Evolutionary conservation across 345 rosid species (phyloP), one percentile per base, ranked within the genome.

Genomic region (Aquilaria sinensis): DNA sequence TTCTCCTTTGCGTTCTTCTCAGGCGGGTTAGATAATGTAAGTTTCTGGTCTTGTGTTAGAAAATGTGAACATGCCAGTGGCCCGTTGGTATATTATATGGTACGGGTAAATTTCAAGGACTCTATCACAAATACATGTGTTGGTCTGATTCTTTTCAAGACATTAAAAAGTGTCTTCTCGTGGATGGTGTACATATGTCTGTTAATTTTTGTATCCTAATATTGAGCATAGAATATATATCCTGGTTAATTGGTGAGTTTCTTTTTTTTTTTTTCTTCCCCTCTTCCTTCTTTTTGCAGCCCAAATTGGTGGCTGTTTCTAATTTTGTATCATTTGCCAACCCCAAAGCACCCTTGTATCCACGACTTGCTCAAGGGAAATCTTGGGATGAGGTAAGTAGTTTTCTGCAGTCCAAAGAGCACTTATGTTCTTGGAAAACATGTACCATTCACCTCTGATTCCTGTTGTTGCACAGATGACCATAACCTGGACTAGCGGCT

Each of bases 401-500:
- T 65, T 57, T 50, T 37, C 43, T 37, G 5, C 43, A 37, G 0
- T 23, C 23, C 5, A 9, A 37, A 37, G 43, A 37, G 43, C 5
- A 2, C 8, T 9, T 6, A 37, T 5, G 8, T 37, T 37, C 43
- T 23, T 37, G 43, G 43, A 37, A 9, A 37, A 37, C 37, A 41
- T 53, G 7, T 37, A 57, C 37, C 59, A 53, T 48, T 60, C 37
- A 51, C 47, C 9, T 47, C 31, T 31, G 59, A 3, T 53, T 70
- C 65, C 68, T n/a, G 54, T 14, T 60, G 50, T 77, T 70, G 53
- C 51, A 32, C 72, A 93, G 97, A 88, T 90, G 96, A 85, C 96
- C 0, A 87, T 90, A 23, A 94, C 97, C 12, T 94, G 99, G 99
- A 94, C 99, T 4, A 94, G 99, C 62, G 99, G 99, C 29, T 94